Evolutionary conservation across 495 filamentous ascomycete species (phyloP).

Genomic region (Immersiella caudata): DNA sequence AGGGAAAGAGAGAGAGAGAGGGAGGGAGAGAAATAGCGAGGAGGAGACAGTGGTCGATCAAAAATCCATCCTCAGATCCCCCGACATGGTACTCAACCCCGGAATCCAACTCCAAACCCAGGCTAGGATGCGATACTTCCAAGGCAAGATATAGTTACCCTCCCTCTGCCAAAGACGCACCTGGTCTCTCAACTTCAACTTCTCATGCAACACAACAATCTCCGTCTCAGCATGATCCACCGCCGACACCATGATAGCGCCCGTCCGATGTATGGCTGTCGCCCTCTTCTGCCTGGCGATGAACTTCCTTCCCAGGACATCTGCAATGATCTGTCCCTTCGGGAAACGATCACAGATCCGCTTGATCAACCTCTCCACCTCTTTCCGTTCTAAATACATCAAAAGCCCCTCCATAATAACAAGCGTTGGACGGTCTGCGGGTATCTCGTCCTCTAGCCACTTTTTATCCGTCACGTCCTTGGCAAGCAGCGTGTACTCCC

Average conservation of each 20-base stretch:
- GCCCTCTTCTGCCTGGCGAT: not conserved
- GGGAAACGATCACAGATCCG: conserved; percentile 22
- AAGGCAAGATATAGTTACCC: not conserved
- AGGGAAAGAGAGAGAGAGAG: too few species aligned
- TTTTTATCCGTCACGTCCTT: conserved; percentile 19
- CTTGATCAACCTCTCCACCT: conserved; percentile 17
- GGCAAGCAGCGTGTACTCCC: conserved; percentile 25
- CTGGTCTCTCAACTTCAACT: conserved; percentile 7
- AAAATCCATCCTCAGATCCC: conserved; percentile 16
- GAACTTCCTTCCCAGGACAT: conserved; percentile 22
- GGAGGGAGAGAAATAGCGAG: too few species aligned
- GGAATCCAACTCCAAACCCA: conserved; percentile 19
- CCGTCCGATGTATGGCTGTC: not conserved
- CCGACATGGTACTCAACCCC: not conserved
- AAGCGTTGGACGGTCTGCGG: conserved; percentile 26
- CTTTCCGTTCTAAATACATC: conserved; percentile 22
- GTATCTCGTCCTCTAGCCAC: conserved; percentile 26
- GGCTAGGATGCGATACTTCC: not conserved
- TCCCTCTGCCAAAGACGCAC: conserved; percentile 1
- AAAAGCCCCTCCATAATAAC: conserved; percentile 31
- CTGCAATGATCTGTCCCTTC: conserved; percentile 24
- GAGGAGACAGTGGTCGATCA: not conserved
- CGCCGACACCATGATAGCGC: not conserved
- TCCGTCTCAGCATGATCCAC: conserved; percentile 8
- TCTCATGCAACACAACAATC: conserved; percentile 5